phyloP scores from a whole-genome alignment of 257 asterid species.

The Penstemon newberryi region DNA sequence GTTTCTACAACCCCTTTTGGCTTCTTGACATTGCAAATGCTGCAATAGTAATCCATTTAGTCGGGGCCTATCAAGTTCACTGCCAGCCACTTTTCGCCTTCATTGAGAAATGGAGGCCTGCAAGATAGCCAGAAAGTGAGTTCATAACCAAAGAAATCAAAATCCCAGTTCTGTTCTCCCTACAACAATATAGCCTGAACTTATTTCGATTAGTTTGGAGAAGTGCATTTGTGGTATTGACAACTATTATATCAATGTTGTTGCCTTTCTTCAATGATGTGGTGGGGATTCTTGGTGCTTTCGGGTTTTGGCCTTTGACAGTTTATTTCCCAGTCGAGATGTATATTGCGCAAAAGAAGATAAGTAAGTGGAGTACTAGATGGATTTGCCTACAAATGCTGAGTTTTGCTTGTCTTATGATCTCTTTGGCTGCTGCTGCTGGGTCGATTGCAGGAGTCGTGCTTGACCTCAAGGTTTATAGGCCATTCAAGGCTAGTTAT shows the following conservation, averaged over 20 bases:
- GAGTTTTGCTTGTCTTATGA: conserved; percentile 58
- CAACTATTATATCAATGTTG: conserved; percentile 51
- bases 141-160: conserved; percentile 31
- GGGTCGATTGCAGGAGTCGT: conserved; percentile 80
- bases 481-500: conserved; percentile 53
- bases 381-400: conserved; percentile 56
- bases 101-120: conserved; percentile 38
- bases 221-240: conserved; percentile 36
- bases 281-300: conserved; percentile 54
- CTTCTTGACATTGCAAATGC: conserved; percentile 58
- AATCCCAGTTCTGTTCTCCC: conserved; percentile 25
- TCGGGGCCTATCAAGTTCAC: conserved; percentile 58
- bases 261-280: conserved; percentile 57
- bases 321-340: conserved; percentile 59
- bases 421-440: conserved; percentile 64
- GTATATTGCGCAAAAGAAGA: conserved; percentile 55
- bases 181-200: conserved; percentile 31
- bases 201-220: conserved; percentile 49
- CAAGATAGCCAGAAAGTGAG: conserved; percentile 37
- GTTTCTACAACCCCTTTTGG: conserved; percentile 59
- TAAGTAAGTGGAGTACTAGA: conserved; percentile 42
- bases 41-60: conserved; percentile 49
- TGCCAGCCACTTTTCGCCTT: conserved; percentile 59
- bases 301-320: conserved; percentile 61
- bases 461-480: conserved; percentile 61